phyloP scores from a whole-genome alignment of 2,329 filamentous ascomycete genomes.

The Aureobasidium uvarum region DNA sequence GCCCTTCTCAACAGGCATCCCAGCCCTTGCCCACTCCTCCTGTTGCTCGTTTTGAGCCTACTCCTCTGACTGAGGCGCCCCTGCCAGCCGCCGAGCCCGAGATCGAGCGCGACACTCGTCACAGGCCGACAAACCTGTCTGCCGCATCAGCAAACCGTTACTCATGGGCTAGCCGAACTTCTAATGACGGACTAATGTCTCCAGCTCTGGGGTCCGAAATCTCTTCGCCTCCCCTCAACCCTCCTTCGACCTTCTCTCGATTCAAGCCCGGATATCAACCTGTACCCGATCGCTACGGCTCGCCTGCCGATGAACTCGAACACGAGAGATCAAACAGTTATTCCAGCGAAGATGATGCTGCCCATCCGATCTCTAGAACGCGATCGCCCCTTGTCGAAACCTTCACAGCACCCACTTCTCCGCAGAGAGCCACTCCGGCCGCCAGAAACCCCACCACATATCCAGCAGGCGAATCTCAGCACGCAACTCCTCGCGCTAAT shows the following conservation, averaged over 20 bases:
- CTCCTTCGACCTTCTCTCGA: slow-evolving; percentile 26
- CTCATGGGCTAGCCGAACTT: slow-evolving; percentile 35
- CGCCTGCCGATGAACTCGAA: slow-evolving; percentile 27
- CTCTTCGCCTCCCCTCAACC: slow-evolving; percentile 21
- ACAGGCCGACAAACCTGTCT: slow-evolving; percentile 18
- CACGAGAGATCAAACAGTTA: slow-evolving; percentile 24
- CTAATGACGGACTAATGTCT: slow-evolving; percentile 36
- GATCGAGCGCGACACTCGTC: background rate
- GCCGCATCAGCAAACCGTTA: slow-evolving; percentile 34
- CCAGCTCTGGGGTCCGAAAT: slow-evolving; percentile 23
- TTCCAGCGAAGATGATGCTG: slow-evolving; percentile 24
- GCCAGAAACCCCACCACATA: slow-evolving; percentile 8
- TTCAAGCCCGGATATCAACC: slow-evolving; percentile 29
- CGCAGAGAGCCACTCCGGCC: slow-evolving; percentile 1
- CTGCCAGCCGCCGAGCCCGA: background rate
- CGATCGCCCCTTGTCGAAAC: slow-evolving; percentile 11
- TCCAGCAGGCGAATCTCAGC: slow-evolving; percentile 31
- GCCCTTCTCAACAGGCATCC: slow-evolving; percentile 1
- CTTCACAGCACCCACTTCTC: background rate
- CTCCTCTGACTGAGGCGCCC: slow-evolving; percentile 1
- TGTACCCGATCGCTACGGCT: slow-evolving; percentile 27
- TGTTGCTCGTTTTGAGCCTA: background rate
- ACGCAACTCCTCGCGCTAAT: slow-evolving; percentile 33
- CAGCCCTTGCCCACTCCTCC: slow-evolving; percentile 35
- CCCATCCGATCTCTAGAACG: background rate